phyloP scores from a whole-genome alignment of 257 asterid genomes.

The Phtheirospermum japonicum region DNA sequence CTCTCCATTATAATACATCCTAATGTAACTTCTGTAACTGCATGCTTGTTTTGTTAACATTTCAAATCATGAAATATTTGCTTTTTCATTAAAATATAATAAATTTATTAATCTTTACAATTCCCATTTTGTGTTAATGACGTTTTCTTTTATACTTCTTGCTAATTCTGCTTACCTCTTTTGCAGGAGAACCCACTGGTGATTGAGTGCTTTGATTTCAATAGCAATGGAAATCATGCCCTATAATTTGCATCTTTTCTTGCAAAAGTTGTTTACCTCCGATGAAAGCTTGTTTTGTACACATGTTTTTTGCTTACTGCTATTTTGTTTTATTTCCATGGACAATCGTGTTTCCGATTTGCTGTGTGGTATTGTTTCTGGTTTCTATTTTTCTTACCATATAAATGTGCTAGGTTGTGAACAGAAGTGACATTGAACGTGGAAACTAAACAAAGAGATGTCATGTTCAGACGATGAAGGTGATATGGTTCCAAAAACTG shows the following conservation, averaged over 20 bases:
- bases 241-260: too few species aligned
- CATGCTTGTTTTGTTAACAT: too few species aligned
- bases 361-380: not conserved
- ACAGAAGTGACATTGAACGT: conserved; percentile 14
- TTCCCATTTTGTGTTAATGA: not conserved
- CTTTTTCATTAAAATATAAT: too few species aligned
- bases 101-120: conserved; percentile 8
- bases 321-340: too few species aligned
- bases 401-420: conserved; percentile 19
- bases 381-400: not conserved
- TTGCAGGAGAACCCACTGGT: conserved; percentile 74
- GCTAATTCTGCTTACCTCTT: not conserved
- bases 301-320: too few species aligned
- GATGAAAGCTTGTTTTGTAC: too few species aligned
- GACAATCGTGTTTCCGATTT: too few species aligned
- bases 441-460: conserved; percentile 37
- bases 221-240: conserved; percentile 59
- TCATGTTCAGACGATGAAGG: conserved; percentile 77
- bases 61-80: too few species aligned
- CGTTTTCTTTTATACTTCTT: too few species aligned
- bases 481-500: conserved; percentile 38
- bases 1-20: too few species aligned
- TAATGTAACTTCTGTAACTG: too few species aligned
- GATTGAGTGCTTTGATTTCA: conserved; percentile 85
- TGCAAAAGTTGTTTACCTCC: too few species aligned